These are phyloP conservation scores for Prunus mume DNA, from an alignment of 306 rosid genomes.

Conservation along the genomic window DNA sequence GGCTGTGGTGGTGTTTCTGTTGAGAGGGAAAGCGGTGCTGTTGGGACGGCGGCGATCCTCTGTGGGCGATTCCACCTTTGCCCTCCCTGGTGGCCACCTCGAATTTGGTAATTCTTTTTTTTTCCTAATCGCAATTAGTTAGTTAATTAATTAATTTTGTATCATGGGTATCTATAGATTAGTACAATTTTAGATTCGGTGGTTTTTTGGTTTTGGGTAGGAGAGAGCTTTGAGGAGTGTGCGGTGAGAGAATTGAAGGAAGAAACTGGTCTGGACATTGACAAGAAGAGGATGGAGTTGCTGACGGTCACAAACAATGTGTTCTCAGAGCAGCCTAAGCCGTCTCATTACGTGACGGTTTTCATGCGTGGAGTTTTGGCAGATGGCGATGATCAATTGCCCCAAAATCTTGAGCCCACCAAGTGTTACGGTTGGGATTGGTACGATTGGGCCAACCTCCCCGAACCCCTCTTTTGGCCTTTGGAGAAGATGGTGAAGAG, in stretches of 20 bases:
- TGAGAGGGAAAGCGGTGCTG: slow-evolving; percentile 23
- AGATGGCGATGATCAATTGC: slow-evolving; percentile 30
- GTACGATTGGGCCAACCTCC: slow-evolving; percentile 55
- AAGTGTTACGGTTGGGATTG: slow-evolving; percentile 83
- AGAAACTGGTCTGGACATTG: slow-evolving; percentile 58
- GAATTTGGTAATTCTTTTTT: slow-evolving; percentile 23
- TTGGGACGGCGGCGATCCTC: slow-evolving; percentile 32
- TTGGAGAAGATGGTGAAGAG: slow-evolving; percentile 38
- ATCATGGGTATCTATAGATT: background rate
- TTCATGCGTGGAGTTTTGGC: slow-evolving; percentile 35
- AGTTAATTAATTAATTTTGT: background rate
- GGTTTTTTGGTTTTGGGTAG: slow-evolving; percentile 11
- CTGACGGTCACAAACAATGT: slow-evolving; percentile 57
- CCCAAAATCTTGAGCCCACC: slow-evolving; percentile 49
- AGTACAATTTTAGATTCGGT: background rate
- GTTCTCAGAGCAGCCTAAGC: slow-evolving; percentile 35
- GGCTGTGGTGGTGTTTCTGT: slow-evolving; percentile 49
- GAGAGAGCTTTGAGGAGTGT: slow-evolving; percentile 77
- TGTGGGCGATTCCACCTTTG: slow-evolving; percentile 20
- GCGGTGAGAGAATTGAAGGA: slow-evolving; percentile 64
- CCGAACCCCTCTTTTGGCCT: slow-evolving; percentile 62
- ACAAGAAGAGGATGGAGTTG: slow-evolving; percentile 28
- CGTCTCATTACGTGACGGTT: slow-evolving; percentile 56
- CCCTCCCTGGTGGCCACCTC: slow-evolving; percentile 38
- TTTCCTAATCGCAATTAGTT: background rate